Evolutionary conservation across 495 filamentous ascomycete species (phyloP).

Genomic region (Jackrogersella multiformis): DNA sequence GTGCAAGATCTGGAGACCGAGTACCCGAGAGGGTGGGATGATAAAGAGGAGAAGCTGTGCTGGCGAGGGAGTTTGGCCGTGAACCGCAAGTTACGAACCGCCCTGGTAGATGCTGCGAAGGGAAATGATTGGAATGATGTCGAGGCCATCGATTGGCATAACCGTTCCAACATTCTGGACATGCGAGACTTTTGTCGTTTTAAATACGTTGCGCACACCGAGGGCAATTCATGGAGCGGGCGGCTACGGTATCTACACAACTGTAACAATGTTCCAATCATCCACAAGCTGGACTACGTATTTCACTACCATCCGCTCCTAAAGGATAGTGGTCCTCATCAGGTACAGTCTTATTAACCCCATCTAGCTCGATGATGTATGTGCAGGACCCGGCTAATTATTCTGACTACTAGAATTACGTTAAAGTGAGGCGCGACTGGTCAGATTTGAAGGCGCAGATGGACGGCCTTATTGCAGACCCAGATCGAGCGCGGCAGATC

Average conservation of each 20-base stretch:
- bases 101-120: constrained; percentile 50
- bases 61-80: constrained; percentile 64
- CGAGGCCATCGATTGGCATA: constrained; percentile 53
- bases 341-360: constrained; percentile 35
- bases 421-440: constrained; percentile 61
- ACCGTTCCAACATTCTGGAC: constrained; percentile 50
- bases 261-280: constrained; percentile 57
- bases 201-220: constrained; percentile 65
- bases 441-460: constrained; percentile 58
- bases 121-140: constrained; percentile 60
- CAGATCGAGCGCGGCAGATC: constrained; percentile 57
- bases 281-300: constrained; percentile 58
- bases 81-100: constrained; percentile 48
- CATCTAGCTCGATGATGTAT: neutral
- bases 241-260: constrained; percentile 61
- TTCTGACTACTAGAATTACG: constrained; percentile 56
- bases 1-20: constrained; percentile 44
- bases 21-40: constrained; percentile 45
- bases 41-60: constrained; percentile 66
- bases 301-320: constrained; percentile 56
- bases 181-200: constrained; percentile 60
- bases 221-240: constrained; percentile 66
- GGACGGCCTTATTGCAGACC: constrained; percentile 51
- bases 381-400: neutral
- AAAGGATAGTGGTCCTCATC: constrained; percentile 57